Percentiles rank a stretch among this genome's conserved stretches.
Conservation (phyloP, 2,329 filamentous ascomycete genomes). For the Epichloe sylvatica region DNA sequence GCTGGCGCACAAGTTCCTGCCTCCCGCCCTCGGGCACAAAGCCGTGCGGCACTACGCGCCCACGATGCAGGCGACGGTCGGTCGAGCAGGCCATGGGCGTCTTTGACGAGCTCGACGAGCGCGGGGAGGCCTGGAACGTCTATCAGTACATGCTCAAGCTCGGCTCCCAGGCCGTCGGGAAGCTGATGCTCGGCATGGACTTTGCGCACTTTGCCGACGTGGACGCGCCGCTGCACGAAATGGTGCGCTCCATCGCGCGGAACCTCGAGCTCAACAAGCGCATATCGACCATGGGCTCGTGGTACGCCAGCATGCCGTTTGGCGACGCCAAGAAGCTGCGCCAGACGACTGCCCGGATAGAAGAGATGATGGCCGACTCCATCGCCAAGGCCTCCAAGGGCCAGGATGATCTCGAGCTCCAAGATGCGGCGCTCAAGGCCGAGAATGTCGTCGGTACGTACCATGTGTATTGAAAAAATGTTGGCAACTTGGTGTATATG, state of each 20-base stretch:
- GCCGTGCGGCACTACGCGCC: constrained; percentile 48
- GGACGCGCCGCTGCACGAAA: no score
- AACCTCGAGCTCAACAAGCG: constrained; percentile 32
- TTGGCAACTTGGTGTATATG: no score
- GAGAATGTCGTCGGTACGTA: no score
- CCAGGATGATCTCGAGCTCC: constrained; percentile 35
- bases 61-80: constrained; percentile 40
- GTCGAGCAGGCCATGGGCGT: constrained; percentile 32
- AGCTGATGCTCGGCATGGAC: no score
- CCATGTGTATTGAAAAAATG: no score
- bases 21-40: constrained; percentile 43
- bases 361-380: constrained; percentile 22
- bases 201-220: no score
- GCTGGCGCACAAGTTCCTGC: constrained; percentile 46
- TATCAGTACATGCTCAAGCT: no score
- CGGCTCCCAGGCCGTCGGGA: no score
- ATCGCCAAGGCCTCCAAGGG: constrained; percentile 25
- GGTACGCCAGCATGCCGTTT: constrained; percentile 44
- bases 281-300: constrained; percentile 36
- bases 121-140: no score
- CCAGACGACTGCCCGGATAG: constrained; percentile 11
- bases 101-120: constrained; percentile 36
- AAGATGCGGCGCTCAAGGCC: no score
- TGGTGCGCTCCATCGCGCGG: no score
- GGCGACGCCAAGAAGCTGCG: constrained; percentile 36